Conservation (phyloP, 1,139 yeast genomes). For the Hyphopichia burtonii region DNA sequence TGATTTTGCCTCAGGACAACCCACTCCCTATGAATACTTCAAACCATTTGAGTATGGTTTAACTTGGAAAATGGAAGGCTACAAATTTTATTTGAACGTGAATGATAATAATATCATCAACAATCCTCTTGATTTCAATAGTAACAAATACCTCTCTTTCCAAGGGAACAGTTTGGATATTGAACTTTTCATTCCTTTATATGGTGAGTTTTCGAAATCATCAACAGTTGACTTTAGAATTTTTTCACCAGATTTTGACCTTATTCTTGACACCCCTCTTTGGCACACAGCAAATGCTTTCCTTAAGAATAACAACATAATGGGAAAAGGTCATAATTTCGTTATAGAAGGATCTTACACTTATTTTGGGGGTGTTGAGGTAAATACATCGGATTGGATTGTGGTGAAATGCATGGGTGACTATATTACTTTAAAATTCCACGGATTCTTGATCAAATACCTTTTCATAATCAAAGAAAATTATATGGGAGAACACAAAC, state of each 20-base stretch:
- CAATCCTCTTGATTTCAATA: conserved; percentile 80
- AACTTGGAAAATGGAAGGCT: conserved; percentile 57
- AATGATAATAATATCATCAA: conserved; percentile 87
- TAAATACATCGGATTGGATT: conserved; percentile 69
- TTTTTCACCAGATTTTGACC: conserved; percentile 57
- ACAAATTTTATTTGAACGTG: conserved; percentile 68
- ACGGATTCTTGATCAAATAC: conserved; percentile 78
- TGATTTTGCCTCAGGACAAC: conserved; percentile 78
- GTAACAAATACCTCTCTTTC: conserved; percentile 73
- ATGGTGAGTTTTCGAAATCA: conserved; percentile 56
- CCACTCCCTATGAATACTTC: conserved; percentile 71
- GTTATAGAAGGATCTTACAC: conserved; percentile 65
- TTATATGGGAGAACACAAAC: conserved; percentile 84
- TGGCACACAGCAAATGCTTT: conserved; percentile 89
- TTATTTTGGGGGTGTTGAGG: conserved; percentile 55
- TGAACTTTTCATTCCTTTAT: conserved; percentile 56
- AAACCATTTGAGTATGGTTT: conserved; percentile 66
- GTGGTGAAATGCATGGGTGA: conserved; percentile 64
- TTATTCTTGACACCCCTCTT: conserved; percentile 75
- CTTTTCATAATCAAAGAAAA: conserved; percentile 80
- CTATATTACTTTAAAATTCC: conserved; percentile 65
- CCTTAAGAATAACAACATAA: conserved; percentile 52
- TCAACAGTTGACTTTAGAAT: conserved; percentile 56
- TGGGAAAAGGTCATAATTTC: conserved; percentile 67
- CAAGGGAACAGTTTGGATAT: conserved; percentile 61